Evolutionary conservation across 371 early-diverging fungal genomes (phyloP).

Genomic region (Mortierella sp.): DNA sequence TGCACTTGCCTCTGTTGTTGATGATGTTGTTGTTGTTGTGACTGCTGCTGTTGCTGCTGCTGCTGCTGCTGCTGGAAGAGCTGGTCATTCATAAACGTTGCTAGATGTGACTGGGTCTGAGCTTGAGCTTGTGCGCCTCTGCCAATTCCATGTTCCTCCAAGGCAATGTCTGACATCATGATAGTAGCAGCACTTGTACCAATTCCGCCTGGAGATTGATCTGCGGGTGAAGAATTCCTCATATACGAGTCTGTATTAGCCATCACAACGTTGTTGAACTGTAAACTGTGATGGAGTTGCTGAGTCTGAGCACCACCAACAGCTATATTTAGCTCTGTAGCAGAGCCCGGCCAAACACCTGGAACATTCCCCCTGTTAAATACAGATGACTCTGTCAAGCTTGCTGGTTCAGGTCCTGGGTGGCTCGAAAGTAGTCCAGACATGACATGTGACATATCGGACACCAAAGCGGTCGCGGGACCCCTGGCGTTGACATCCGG

Average conservation of each 20-base stretch:
- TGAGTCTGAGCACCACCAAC: neutral
- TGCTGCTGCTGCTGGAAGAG: neutral
- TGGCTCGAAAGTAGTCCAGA: neutral
- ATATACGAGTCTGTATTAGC: too few species aligned
- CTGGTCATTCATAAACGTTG: neutral
- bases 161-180: neutral
- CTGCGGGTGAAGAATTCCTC: neutral
- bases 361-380: too few species aligned
- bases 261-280: neutral
- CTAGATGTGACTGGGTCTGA: neutral
- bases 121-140: neutral
- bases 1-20: neutral
- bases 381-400: neutral
- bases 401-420: constrained; percentile 1
- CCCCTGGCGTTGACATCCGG: neutral
- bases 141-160: neutral
- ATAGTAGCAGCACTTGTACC: neutral
- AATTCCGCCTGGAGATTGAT: neutral
- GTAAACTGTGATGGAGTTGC: neutral
- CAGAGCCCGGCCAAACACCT: neutral
- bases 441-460: neutral
- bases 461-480: too few species aligned
- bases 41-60: neutral
- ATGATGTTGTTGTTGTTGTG: neutral
- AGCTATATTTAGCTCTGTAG: neutral